phyloP scores from a whole-genome alignment of 495 filamentous ascomycete genomes.

The Aspergillus carlsbadensis region DNA sequence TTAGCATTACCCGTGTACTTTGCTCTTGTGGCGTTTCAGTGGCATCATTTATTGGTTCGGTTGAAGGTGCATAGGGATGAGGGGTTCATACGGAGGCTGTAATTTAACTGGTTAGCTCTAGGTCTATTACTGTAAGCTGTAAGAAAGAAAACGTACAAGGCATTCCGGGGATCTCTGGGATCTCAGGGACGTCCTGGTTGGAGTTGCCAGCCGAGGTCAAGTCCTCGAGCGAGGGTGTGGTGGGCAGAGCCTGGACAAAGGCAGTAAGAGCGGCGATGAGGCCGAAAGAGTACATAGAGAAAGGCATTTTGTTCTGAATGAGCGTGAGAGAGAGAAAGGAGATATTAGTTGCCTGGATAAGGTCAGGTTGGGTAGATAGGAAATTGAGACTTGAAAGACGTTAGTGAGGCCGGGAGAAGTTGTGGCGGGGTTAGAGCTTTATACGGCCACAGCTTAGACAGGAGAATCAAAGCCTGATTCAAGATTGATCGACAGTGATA shows the following conservation, averaged over 20 bases:
- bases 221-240: background rate
- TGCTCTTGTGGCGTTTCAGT: no score
- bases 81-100: constrained; percentile 1
- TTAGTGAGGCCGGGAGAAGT: background rate
- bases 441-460: background rate
- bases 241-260: background rate
- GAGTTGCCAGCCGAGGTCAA: background rate
- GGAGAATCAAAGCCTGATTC: background rate
- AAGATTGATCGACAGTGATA: background rate
- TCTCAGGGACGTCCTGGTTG: background rate
- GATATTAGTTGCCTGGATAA: background rate
- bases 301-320: constrained; percentile 9
- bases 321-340: background rate
- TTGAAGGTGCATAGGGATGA: background rate
- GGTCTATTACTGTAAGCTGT: background rate
- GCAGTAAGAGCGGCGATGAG: background rate
- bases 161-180: background rate
- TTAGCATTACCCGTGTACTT: background rate
- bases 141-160: background rate
- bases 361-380: background rate
- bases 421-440: background rate
- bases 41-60: background rate
- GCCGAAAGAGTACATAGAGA: background rate
- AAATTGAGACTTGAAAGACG: background rate
- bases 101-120: background rate